Evolutionary conservation across 495 filamentous ascomycete genomes (phyloP).

Genomic region (Tuber indicum): DNA sequence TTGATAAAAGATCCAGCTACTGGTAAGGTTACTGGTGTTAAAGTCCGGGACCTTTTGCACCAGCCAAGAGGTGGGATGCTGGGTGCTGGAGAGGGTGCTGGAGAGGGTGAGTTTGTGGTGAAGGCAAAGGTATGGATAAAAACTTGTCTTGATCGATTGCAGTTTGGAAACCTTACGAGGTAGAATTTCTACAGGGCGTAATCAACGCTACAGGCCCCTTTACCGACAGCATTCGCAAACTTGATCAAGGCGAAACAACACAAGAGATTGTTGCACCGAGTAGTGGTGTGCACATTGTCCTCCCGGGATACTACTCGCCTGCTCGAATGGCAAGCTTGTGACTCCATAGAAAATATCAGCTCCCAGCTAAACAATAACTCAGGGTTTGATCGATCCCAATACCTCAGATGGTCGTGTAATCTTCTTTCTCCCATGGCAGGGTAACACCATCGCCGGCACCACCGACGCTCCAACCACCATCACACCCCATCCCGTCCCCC

Average conservation of each 20-base stretch:
- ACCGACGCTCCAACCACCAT: conserved; percentile 84
- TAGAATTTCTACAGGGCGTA: conserved; percentile 54
- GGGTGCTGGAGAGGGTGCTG: conserved; percentile 17
- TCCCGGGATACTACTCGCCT: conserved; percentile 92
- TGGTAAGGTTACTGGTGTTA: conserved; percentile 74
- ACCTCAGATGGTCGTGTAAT: conserved; percentile 96
- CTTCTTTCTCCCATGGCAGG: conserved; percentile 99
- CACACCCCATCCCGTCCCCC: conserved; percentile 73
- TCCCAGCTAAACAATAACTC: conserved; percentile 1
- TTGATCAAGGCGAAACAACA: conserved; percentile 52
- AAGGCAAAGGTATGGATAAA: conserved; percentile 53
- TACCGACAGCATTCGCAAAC: conserved; percentile 84
- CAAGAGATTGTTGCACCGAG: conserved; percentile 75
- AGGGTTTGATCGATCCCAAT: conserved; percentile 81
- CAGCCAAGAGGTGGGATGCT: conserved; percentile 47
- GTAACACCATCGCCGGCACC: conserved; percentile 96
- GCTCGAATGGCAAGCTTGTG: conserved; percentile 60
- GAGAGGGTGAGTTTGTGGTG: conserved; percentile 60
- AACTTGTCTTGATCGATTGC: not conserved
- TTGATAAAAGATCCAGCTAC: conserved; percentile 66
- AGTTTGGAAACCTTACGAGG: conserved; percentile 5
- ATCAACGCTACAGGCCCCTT: conserved; percentile 98
- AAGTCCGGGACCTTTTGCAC: conserved; percentile 65
- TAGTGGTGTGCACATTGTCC: conserved; percentile 88
- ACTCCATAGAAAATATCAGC: not conserved